Evolutionary conservation across 345 rosid species (phyloP), one percentile per base, ranked within the genome.

Genomic region (Gossypium sturtianum): DNA sequence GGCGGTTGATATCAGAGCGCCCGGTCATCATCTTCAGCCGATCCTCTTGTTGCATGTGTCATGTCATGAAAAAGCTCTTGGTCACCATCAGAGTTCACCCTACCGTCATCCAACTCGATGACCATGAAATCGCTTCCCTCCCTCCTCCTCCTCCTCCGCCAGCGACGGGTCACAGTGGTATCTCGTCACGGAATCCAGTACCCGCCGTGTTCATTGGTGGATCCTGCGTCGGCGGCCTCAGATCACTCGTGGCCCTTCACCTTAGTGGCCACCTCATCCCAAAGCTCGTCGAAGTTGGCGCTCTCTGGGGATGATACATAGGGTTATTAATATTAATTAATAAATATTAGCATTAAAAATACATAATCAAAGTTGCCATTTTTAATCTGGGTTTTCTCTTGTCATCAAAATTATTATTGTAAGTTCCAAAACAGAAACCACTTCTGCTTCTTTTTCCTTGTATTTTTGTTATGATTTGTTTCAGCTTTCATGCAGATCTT

Each of bases 21-120:
- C 98, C 96, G 0, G 98, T 94, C 34, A 86, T 94, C 80, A 92
- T 94, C 74, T 94, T 94, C 84, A 89, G 91, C 79, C 87, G 90
- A 59, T 83, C 95, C 10, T 84, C 97, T 7, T 94, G 98, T 80
- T 94, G 93, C 89, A 94, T 92, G 98, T 92, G 97, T 83, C 97
- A 91, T 74, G 97, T 91, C 82, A 92, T 94, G 97, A 91, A 87
- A 81, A 89, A 84, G 64, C 91, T 94, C 38, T 86, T 94, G 17
- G 82, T 90, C 68, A 82, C 87, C 61, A 82, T 92, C 76, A 98
- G 98, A 0, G 98, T 92, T 52, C 84, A 89, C 72, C 98, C 98
- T 19, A 88, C 97, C 53, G 94, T 91, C 75, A 92, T 94, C 83
- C 96, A 94, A 78, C 84, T 94, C 10, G 98, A 92, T 8, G 98